These are phyloP conservation scores for Recurvomyces mirabilis DNA, from an alignment of 495 filamentous ascomycete genomes.

Conservation along the genomic window DNA sequence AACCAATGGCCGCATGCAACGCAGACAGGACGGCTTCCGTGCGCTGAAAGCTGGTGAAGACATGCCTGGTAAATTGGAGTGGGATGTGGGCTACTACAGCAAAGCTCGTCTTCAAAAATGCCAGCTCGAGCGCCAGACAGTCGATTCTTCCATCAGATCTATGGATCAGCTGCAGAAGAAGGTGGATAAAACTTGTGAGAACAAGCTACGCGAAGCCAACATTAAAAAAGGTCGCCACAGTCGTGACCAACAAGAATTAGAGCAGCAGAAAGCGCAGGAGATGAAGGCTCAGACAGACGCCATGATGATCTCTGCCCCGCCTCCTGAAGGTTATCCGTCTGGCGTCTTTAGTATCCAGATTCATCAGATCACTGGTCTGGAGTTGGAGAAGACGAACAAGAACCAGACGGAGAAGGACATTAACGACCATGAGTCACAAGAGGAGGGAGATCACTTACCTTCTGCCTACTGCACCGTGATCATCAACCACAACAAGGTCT, in stretches of 20 bases:
- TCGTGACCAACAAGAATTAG: conserved; percentile 36
- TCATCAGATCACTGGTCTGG: conserved; percentile 60
- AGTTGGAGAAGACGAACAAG: conserved; percentile 44
- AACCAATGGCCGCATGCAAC: conserved; percentile 43
- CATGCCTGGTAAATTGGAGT: conserved; percentile 58
- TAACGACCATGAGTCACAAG: conserved; percentile 44
- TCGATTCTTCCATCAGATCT: conserved; percentile 39
- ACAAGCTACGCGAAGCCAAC: conserved; percentile 52
- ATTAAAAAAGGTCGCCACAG: conserved; percentile 34
- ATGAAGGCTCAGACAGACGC: conserved; percentile 34
- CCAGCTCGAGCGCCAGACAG: conserved; percentile 44
- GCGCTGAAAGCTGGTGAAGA: conserved; percentile 48
- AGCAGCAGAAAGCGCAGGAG: conserved; percentile 54
- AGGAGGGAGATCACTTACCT: conserved; percentile 50
- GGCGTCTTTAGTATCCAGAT: conserved; percentile 60
- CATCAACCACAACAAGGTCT: conserved; percentile 59
- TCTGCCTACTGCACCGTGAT: conserved; percentile 60
- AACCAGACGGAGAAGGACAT: conserved; percentile 33
- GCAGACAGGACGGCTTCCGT: conserved; percentile 48
- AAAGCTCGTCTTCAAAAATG: conserved; percentile 47
- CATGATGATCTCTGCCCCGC: conserved; percentile 49
- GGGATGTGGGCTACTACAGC: conserved; percentile 60
- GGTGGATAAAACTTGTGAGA: conserved; percentile 39
- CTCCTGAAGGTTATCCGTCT: conserved; percentile 42
- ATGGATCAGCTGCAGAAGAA: conserved; percentile 43